phyloP scores from a whole-genome alignment of 345 rosid genomes.

The Gossypium stocksii region DNA sequence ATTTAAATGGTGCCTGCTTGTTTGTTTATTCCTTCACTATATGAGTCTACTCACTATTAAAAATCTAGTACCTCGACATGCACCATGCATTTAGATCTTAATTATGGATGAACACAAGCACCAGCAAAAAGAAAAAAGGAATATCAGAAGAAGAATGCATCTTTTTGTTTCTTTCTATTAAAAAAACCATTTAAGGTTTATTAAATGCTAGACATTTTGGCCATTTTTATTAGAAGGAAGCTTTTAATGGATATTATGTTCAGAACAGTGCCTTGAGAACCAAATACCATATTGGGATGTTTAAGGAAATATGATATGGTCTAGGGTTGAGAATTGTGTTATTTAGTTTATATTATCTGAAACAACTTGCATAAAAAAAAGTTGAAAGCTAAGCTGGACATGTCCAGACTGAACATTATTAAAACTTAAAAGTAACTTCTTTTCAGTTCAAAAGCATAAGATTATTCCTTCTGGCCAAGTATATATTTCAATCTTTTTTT shows the following conservation, averaged over 20 bases:
- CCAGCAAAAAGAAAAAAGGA: neutral
- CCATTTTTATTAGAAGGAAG: neutral
- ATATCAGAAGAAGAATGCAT: neutral
- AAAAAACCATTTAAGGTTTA: neutral
- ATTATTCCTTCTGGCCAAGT: neutral
- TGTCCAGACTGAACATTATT: neutral
- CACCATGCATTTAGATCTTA: neutral
- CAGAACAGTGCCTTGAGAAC: neutral
- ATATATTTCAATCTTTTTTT: conserved; percentile 6
- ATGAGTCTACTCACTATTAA: neutral
- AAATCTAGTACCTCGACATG: neutral
- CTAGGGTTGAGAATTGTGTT: neutral
- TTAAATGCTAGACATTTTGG: conserved; percentile 6
- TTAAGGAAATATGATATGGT: neutral
- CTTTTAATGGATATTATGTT: neutral
- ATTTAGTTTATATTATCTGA: neutral
- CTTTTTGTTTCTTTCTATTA: neutral
- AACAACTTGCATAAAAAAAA: neutral
- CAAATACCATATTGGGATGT: neutral
- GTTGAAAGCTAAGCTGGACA: neutral
- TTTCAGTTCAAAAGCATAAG: neutral
- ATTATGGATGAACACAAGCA: neutral
- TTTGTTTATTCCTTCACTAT: neutral
- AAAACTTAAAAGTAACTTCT: neutral
- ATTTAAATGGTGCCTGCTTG: neutral